Evolutionary conservation across 495 filamentous ascomycete species (phyloP), one percentile per base, ranked within the genome.

Genomic region (Chaetomidium leptoderma): DNA sequence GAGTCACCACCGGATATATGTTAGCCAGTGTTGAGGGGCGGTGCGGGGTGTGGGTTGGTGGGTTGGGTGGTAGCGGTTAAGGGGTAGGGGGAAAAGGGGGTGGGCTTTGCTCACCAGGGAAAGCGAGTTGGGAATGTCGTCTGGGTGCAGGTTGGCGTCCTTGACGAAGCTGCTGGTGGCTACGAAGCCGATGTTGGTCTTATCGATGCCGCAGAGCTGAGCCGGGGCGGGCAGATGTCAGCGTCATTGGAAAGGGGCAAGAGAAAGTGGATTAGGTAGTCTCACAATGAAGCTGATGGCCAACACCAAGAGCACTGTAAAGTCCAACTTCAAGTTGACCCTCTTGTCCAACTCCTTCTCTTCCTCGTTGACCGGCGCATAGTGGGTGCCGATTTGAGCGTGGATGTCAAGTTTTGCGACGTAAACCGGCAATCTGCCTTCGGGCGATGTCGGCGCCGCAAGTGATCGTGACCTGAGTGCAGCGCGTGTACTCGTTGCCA

Each of bases 191-290:
- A 48, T 29, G 29, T 48, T 48, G 45, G 45, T 48, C 29, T 48
- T 48, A 29, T 48, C 45, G 45, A 48, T 48, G 29, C 45, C 45
- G 45, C 45, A 48, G 45, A 48, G 45, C 45, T 48, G 16, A 21
- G 11, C 36, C 8, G 26, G 13, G 24, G 30, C 11, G 7, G 11
- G 30, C 30, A 44, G 4, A 21, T 19, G 29, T 48, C 17, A 48
- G 45, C 17, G 9, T 19, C 27, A 0, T n/a, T n/a, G n/a, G n/a
- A n/a, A n/a, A n/a, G 5, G 26, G 0, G 7, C 3, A 13, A 21
- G 42, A 10, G 6, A 32, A 4, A 4, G 13, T 11, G 23, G 17
- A 1, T 19, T 6, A 21, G 17, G 16, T 19, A n/a, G 17, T 14
- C 30, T 50, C 17, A 36, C 47, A 36, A 50, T 50, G 32, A 50